Conservation (phyloP, 2,329 filamentous ascomycete genomes). For the Colletotrichum brevisporum region DNA sequence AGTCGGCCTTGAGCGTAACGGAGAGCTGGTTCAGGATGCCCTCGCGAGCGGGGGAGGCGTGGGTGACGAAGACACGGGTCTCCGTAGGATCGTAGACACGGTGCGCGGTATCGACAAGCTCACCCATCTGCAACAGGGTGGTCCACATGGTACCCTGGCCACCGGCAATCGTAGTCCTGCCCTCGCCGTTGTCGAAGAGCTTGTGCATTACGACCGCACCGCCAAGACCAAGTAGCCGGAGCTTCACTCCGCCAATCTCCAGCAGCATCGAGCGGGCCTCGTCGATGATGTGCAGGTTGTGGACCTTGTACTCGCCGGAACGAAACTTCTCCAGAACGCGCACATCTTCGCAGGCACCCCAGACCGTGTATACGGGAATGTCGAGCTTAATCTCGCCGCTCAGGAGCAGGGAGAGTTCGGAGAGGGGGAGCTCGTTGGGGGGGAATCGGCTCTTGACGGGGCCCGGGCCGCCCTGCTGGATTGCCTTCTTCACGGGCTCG, state of each 20-base stretch:
- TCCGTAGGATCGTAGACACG: slow-evolving; percentile 98
- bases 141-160: slow-evolving; percentile 99
- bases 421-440: slow-evolving; percentile 87
- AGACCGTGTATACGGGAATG: slow-evolving; percentile 97
- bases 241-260: slow-evolving; percentile 95
- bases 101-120: slow-evolving; percentile 97
- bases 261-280: slow-evolving; percentile 96
- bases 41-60: slow-evolving; percentile 95
- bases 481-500: slow-evolving; percentile 80
- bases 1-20: slow-evolving; percentile 96
- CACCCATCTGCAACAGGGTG: slow-evolving; percentile 96
- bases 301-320: slow-evolving; percentile 97
- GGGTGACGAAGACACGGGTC: slow-evolving; percentile 95
- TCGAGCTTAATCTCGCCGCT: slow-evolving; percentile 92
- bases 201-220: slow-evolving; percentile 99
- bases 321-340: slow-evolving; percentile 97
- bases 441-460: slow-evolving; percentile 90
- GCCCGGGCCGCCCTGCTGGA: slow-evolving; percentile 75
- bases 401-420: slow-evolving; percentile 90
- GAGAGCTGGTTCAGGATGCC: slow-evolving; percentile 98
- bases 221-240: slow-evolving; percentile 91
- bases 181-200: slow-evolving; percentile 98
- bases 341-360: slow-evolving; percentile 99
- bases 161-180: slow-evolving; percentile 96
- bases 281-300: slow-evolving; percentile 98